Base-by-base conservation (phyloP, 139 green algal species). In the Pleodorina starrii region DNA sequence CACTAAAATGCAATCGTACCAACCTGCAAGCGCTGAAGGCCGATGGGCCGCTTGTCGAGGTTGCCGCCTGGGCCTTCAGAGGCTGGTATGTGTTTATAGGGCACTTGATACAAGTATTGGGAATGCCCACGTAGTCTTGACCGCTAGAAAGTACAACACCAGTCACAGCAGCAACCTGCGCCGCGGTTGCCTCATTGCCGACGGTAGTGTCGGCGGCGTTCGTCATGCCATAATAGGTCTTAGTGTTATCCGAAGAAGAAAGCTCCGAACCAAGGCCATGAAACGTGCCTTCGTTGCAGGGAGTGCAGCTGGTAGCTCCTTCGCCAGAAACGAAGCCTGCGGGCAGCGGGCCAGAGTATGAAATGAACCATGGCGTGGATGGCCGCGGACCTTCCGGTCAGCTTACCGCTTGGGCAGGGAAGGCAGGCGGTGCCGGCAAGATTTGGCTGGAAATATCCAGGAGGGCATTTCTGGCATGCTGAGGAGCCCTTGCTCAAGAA, bases 31-130 rank as follows among this genome's bases (percentile, higher is more conserved):
- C 63, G 43, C 66, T 80, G 44, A 88, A 68, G 3, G 82, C 66
- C n/a, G 29, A 17, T 0, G 12, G 21, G 35, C 11, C 32, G 1
- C 29, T 60, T 27, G 21, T 82, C 11, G 48, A 54, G 50, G 84
- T 83, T 1, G 69, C 69, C 17, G 84, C 84, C 36, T 73, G 48
- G 2, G 69, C 84, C 25, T 79, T 82, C 36, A 89, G 40, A 16
- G 84, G 84, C 50, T 89, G 68, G 69, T 89, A 89, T 2, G 69
- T 83, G 69, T 89, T 89, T n/a, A 16, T 48, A 11, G 84, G 84
- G 50, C 84, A 89, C 36, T 57, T 73, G 16, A 89, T 81, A 69
- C 84, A 89, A 11, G 84, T 83, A 48, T 89, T 89, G 5, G 84
- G 84, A 11, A 88, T 32, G 12, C 32, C 43, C 4, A 51, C 23